These are phyloP conservation scores for Stachybotrys elegans DNA, from an alignment of 2,329 filamentous ascomycete species.

Conservation along the genomic window DNA sequence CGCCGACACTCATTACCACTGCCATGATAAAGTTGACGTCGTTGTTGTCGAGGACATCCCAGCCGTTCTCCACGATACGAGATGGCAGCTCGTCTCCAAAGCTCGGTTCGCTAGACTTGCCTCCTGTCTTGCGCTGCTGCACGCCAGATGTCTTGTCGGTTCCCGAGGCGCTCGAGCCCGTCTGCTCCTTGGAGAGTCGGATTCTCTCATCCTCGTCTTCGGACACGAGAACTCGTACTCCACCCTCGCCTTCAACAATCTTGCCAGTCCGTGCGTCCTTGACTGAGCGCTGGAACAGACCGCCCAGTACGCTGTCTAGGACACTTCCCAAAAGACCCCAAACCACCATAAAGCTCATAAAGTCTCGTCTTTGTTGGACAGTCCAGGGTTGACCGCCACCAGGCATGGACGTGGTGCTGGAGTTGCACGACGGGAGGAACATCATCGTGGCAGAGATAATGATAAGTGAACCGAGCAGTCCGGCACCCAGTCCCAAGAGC, in stretches of 20 bases:
- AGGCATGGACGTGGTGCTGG: slow-evolving; percentile 28
- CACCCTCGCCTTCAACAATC: slow-evolving; percentile 82
- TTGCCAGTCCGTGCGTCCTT: slow-evolving; percentile 78
- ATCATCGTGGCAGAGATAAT: slow-evolving; percentile 61
- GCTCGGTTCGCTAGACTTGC: slow-evolving; percentile 45
- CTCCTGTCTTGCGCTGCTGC: slow-evolving; percentile 42
- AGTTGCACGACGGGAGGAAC: slow-evolving; percentile 63
- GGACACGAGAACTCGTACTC: slow-evolving; percentile 51
- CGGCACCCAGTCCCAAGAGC: slow-evolving; percentile 65
- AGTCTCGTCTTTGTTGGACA: slow-evolving; percentile 33
- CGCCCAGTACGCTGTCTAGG: slow-evolving; percentile 83
- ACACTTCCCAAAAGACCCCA: slow-evolving; percentile 78
- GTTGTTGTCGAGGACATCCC: slow-evolving; percentile 87
- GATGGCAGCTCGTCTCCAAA: slow-evolving; percentile 55
- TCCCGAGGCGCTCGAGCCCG: slow-evolving; percentile 30
- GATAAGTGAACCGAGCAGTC: slow-evolving; percentile 67
- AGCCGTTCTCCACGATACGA: slow-evolving; percentile 58
- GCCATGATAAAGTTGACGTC: slow-evolving; percentile 94
- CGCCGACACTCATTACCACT: slow-evolving; percentile 69
- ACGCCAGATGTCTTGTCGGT: slow-evolving; percentile 30
- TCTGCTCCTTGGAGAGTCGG: slow-evolving; percentile 23
- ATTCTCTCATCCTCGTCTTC: slow-evolving; percentile 18
- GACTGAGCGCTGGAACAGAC: slow-evolving; percentile 79
- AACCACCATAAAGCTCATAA: slow-evolving; percentile 56
- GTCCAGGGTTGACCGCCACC: slow-evolving; percentile 47